These are phyloP conservation scores for Candida sojae DNA, from an alignment of 1,139 yeast genomes.

Conservation along the genomic window DNA sequence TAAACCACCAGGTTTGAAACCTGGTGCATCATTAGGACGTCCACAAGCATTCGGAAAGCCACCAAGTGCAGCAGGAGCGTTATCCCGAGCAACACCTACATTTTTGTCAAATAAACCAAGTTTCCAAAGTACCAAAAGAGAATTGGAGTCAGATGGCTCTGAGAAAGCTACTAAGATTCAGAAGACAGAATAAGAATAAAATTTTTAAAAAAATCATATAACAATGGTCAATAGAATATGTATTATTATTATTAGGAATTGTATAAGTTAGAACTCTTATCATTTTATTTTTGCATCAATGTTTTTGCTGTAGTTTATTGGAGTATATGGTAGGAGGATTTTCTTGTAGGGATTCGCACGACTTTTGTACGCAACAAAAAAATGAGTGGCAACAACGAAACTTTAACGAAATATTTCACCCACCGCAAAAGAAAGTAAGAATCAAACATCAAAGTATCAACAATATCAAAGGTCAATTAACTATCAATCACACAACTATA, in stretches of 20 bases:
- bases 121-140: slow-evolving; percentile 15
- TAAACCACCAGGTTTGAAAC: slow-evolving; percentile 20
- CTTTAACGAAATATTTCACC: neutral
- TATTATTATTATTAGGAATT: neutral
- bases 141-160: slow-evolving; percentile 12
- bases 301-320: neutral
- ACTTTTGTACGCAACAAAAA: neutral
- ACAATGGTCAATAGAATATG: neutral
- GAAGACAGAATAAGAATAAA: slow-evolving; percentile 1
- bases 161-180: slow-evolving; percentile 4
- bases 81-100: slow-evolving; percentile 32
- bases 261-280: neutral
- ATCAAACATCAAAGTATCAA: neutral
- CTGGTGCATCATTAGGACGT: slow-evolving; percentile 15
- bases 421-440: neutral
- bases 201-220: neutral
- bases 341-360: neutral
- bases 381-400: slow-evolving; percentile 4
- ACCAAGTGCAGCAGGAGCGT: slow-evolving; percentile 15
- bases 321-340: no score
- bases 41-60: slow-evolving; percentile 27
- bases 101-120: slow-evolving; percentile 33
- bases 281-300: neutral
- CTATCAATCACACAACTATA: neutral
- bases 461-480: neutral